Base-by-base conservation (phyloP, 75 land plant species). In the Adiantum capillusveneris region DNA sequence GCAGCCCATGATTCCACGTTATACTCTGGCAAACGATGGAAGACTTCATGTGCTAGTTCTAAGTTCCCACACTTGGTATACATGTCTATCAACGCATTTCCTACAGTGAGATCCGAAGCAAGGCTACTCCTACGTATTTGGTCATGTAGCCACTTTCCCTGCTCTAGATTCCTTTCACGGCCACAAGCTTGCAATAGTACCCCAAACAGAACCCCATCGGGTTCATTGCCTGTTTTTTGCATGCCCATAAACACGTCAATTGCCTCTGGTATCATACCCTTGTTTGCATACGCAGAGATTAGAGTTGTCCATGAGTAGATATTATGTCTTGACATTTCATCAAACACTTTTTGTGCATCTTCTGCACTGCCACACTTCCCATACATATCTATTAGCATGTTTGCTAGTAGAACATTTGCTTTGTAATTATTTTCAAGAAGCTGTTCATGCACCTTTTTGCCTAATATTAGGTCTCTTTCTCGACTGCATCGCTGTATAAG, bases 1-100 rank as follows among this genome's bases (percentile, higher is more conserved):
- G 69, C 57, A 48, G 41, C 64, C 76, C 76, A 73, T 27, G 53
- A 43, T n/a, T 60, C 58, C 12, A 62, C 65, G 28, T 57, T 66
- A 16, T 56, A 50, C 17, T 19, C 43, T 20, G 53, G 20, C 11
- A 62, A 41, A 1, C 41, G 56, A 48, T 34, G 26, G 44, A 73
- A 73, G 12, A 73, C 45, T 3, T 34, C 54, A 14, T 46, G 19
- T 44, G 76, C 76, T 2, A 16, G 31, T 13, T 61, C 50, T 41
- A 62, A 19, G 27, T 45, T 13, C 44, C 70, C 64, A 46, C 76
- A 73, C 14, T 34, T 65, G 13, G 56, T 36, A 57, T 73, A 56
- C 64, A 73, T 66, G 27, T 55, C 22, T 16, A 72, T 20, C 45
- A 72, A 19, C 2, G 66, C 45, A 63, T 54, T 69, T 18, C 36